A percentile compares a stretch with the other conserved stretches of the same genome.
Conservation (phyloP, 2,329 filamentous ascomycete genomes). For the Penicillium frequentans region DNA sequence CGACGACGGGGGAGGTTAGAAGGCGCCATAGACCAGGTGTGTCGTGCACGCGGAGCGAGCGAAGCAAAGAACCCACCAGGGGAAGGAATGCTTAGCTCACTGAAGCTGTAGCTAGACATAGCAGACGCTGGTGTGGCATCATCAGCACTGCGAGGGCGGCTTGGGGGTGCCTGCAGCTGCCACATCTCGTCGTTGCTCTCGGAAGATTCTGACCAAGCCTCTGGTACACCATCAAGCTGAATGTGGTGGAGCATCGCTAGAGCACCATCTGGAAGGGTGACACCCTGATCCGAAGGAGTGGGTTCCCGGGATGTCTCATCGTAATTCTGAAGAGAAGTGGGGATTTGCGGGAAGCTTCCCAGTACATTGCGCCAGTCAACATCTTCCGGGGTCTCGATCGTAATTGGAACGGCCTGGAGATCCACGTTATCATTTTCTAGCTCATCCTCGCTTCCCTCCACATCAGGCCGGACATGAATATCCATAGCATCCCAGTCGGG, state of each 20-base stretch:
- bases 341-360: constrained; percentile 42
- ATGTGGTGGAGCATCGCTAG: constrained; percentile 78
- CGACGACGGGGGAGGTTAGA: constrained; percentile 70
- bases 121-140: constrained; percentile 54
- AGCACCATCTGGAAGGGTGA: constrained; percentile 75
- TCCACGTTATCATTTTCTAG: constrained; percentile 29
- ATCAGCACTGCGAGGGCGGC: constrained; percentile 47
- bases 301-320: constrained; percentile 22
- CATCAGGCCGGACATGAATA: constrained; percentile 36
- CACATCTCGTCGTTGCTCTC: constrained; percentile 62
- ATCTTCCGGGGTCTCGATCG: constrained; percentile 42
- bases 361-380: constrained; percentile 62
- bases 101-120: constrained; percentile 68
- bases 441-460: constrained; percentile 29
- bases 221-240: constrained; percentile 52
- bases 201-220: constrained; percentile 41
- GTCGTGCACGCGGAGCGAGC: constrained; percentile 70
- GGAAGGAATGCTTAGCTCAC: constrained; percentile 82
- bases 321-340: constrained; percentile 24
- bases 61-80: constrained; percentile 90
- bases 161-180: constrained; percentile 55
- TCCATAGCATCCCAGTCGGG: constrained; percentile 59
- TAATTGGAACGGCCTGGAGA: constrained; percentile 33
- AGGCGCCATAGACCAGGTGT: constrained; percentile 73
- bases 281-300: constrained; percentile 51